A percentile compares a stretch with the other conserved stretches of the same genome.
These are phyloP conservation scores for Aureococcus anophagefferens DNA, from an alignment of 108 stramenopile genomes.

Conservation along the genomic window DNA sequence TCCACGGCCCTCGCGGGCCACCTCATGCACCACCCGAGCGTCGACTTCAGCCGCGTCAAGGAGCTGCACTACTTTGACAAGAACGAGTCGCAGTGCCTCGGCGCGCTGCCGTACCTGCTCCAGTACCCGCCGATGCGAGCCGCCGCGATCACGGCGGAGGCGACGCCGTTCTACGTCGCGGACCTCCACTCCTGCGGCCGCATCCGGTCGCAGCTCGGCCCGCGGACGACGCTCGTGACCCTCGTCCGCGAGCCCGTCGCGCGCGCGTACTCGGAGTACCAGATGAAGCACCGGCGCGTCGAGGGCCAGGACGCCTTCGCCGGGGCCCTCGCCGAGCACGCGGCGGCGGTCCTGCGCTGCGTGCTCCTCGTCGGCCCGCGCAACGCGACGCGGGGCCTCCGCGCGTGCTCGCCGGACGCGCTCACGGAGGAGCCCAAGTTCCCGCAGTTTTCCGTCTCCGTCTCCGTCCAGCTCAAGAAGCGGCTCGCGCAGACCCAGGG, in stretches of 20 bases:
- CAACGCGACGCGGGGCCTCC: neutral
- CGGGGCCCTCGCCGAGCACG: neutral
- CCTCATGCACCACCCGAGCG: conserved; percentile 26
- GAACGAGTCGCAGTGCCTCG: neutral
- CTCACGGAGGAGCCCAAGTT: neutral
- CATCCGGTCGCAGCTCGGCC: neutral
- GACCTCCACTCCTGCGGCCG: neutral
- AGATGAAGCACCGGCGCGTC: conserved; percentile 34
- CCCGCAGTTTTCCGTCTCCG: neutral
- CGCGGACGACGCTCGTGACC: conserved; percentile 18
- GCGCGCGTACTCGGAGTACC: conserved; percentile 38
- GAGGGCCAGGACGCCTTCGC: neutral
- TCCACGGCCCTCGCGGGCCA: conserved; percentile 32
- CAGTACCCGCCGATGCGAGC: too few relatives aligned
- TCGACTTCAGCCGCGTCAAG: conserved; percentile 26
- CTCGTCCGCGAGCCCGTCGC: conserved; percentile 37
- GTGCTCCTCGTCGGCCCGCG: neutral
- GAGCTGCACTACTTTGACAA: conserved; percentile 42
- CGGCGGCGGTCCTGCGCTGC: neutral
- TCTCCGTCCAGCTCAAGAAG: neutral
- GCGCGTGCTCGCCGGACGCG: neutral
- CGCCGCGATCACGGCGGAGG: neutral
- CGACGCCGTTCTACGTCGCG: neutral
- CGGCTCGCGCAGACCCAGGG: too few relatives aligned
- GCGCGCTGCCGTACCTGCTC: neutral